Base-by-base conservation (phyloP, 2,329 filamentous ascomycete species). In the Phaeosphaeria sp. region DNA sequence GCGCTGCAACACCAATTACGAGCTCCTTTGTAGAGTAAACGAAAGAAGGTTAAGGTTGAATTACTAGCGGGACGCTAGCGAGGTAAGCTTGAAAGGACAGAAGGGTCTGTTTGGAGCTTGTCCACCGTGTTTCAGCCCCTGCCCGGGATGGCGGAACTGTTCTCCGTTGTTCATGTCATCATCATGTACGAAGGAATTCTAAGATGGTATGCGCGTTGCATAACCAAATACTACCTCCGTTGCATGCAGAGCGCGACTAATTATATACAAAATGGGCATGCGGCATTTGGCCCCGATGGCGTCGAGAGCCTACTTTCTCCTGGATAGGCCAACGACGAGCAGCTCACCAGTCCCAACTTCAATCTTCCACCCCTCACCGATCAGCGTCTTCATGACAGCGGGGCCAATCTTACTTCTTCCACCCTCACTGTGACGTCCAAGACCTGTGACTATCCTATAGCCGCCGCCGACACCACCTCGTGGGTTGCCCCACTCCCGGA, bases 361-460 rank as follows among this genome's bases (percentile, higher is more conserved):
- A 33, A 95, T 81, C 72, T 86, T 92, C 94, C 94, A 98, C 0
- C 93, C 93, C 59, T 94, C 91, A 45, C 86, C 84, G 40, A 88
- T 83, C 43, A 98, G 80, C 71, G 88, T 89, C 69, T 87, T 89
- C 47, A 85, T 88, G n/a, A 98, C 93, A 17, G 91, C 90, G 55
- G 90, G 89, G 5, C 93, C 89, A 57, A 98, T 76, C 65, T 87
- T 88, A 1, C 90, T 91, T 54, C 86, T 89, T 0, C 93, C 92
- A 51, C 90, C 88, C 47, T 87, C 84, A 67, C 88, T 95, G 77
- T 98, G 94, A 53, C 84, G 84, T 1, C 94, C 94, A 15, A 89
- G 74, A 0, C 94, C 94, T 2, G 93, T 96, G 53, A 98, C 86
- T 58, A 98, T 88, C 40, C 85, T 87, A 68, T 90, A 93, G 0